Base-by-base conservation (phyloP, 371 early-diverging fungal genomes). In the Lichtheimia ornata region DNA sequence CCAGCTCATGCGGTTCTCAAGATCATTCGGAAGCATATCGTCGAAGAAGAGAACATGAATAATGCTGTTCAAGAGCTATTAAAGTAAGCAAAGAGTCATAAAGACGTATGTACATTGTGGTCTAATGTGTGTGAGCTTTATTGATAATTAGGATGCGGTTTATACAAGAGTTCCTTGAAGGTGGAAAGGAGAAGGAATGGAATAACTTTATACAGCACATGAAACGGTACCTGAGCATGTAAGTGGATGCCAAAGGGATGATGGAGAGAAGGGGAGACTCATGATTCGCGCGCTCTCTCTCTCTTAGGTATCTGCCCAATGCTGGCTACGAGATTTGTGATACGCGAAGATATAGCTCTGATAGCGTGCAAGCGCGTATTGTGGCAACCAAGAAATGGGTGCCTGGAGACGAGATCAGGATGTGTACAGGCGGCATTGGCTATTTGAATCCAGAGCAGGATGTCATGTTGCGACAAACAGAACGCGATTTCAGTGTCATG, bases 401-500 rank as follows among this genome's bases (percentile, higher is more conserved):
- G 6, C 65, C 74, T 20, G 95, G 95, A 4, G 90, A 91, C 59
- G 86, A 88, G 30, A 86, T 97, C 28, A 69, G 73, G 6, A 72
- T 81, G 18, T 93, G 94, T 59, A 78, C 85, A 3, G 97, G 96
- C 13, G 82, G 86, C 41, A 88, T 93, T 45, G 90, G 92, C 4
- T 72, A 70, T 54, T 65, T 96, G 47, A 84, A 85, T 25, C 82
- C 83, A 4, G 72, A 84, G 35, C 92, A 95, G 50, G 90, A 91
- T 53, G 76, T 74, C 43, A 71, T 81, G 35, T 76, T 96, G 42
- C 84, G 84, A 57, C 79, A 82, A 43, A 77, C 76, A 20, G 72
- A 79, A 17, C 81, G 88, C 11, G 97, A 97, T 70, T 96, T 96
- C 65, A 89, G 88, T 61, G 91, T 97, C 64, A 92, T 97, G 82